Conservation (phyloP, 2,329 filamentous ascomycete species). For the Ceratocystiopsis brevicomis region DNA sequence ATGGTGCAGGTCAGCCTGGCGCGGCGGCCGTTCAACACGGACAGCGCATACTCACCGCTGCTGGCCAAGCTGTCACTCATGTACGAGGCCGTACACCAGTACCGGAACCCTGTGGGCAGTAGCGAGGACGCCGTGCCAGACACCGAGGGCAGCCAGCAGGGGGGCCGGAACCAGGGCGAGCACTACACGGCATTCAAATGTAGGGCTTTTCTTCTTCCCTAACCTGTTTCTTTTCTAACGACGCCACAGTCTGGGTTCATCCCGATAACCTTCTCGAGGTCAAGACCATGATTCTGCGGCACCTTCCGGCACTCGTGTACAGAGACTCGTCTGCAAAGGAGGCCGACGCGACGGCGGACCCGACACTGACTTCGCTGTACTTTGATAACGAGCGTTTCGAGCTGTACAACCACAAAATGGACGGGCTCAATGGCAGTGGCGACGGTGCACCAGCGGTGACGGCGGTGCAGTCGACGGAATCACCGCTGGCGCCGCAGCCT, state of each 20-base stretch:
- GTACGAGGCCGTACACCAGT: constrained; percentile 85
- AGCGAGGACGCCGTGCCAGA: constrained; percentile 19
- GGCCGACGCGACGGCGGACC: constrained; percentile 63
- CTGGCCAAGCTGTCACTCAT: constrained; percentile 83
- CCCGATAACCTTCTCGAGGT: constrained; percentile 89
- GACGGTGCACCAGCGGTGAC: constrained; percentile 16
- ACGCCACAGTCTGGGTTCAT: constrained; percentile 59
- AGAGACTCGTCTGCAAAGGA: constrained; percentile 74
- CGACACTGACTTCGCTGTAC: constrained; percentile 86
- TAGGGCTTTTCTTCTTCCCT: constrained; percentile 20
- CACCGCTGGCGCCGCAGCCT: constrained; percentile 20
- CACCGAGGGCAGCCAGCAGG: constrained; percentile 32
- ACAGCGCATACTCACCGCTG: constrained; percentile 70
- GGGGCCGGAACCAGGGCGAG: constrained; percentile 42
- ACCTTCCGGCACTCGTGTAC: constrained; percentile 80
- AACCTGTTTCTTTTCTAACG: not conserved
- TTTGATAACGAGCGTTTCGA: constrained; percentile 79
- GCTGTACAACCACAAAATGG: constrained; percentile 72
- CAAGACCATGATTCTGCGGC: constrained; percentile 85
- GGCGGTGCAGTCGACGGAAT: too few relatives aligned
- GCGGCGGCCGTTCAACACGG: constrained; percentile 85
- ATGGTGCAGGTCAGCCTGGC: constrained; percentile 79
- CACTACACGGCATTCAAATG: constrained; percentile 76
- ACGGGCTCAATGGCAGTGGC: constrained; percentile 13
- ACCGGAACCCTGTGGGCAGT: constrained; percentile 34